phyloP scores from a whole-genome alignment of 306 rosid genomes.

The Malus orientalis region DNA sequence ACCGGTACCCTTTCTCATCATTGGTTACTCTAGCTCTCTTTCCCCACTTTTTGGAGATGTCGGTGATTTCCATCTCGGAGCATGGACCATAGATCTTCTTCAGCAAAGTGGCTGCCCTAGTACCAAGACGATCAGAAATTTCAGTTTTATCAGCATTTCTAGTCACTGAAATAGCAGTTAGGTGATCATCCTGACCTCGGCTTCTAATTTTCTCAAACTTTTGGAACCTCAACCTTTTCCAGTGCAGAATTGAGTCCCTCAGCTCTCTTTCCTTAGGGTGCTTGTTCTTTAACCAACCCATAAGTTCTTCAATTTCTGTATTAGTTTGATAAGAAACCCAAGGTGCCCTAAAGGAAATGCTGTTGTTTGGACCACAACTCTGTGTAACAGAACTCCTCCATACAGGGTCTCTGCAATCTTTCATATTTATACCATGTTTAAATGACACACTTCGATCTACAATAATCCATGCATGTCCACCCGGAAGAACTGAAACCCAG shows the following conservation, averaged over 20 bases:
- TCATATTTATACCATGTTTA: slow-evolving; percentile 25
- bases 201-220: slow-evolving; percentile 29
- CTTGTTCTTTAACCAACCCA: slow-evolving; percentile 55
- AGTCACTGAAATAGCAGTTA: slow-evolving; percentile 20
- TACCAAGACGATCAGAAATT: slow-evolving; percentile 41
- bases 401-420: slow-evolving; percentile 19
- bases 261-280: slow-evolving; percentile 73
- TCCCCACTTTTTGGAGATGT: slow-evolving; percentile 44
- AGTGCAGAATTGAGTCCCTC: slow-evolving; percentile 63
- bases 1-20: slow-evolving; percentile 69
- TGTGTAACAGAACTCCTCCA: slow-evolving; percentile 24
- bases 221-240: slow-evolving; percentile 59
- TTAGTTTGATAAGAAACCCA: slow-evolving; percentile 73
- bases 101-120: slow-evolving; percentile 63
- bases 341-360: slow-evolving; percentile 31
- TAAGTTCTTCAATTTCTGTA: slow-evolving; percentile 58
- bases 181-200: slow-evolving; percentile 39
- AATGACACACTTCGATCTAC: slow-evolving; percentile 52
- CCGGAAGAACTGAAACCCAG: slow-evolving; percentile 58
- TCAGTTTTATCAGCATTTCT: slow-evolving; percentile 30
- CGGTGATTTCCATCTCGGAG: slow-evolving; percentile 40
- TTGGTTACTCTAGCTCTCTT: slow-evolving; percentile 36
- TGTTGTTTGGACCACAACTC: slow-evolving; percentile 28
- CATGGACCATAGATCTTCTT: slow-evolving; percentile 70
- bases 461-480: slow-evolving; percentile 46